These are phyloP conservation scores for Arctostaphylos glauca DNA, from an alignment of 148 eudicot genomes.

Conservation along the genomic window DNA sequence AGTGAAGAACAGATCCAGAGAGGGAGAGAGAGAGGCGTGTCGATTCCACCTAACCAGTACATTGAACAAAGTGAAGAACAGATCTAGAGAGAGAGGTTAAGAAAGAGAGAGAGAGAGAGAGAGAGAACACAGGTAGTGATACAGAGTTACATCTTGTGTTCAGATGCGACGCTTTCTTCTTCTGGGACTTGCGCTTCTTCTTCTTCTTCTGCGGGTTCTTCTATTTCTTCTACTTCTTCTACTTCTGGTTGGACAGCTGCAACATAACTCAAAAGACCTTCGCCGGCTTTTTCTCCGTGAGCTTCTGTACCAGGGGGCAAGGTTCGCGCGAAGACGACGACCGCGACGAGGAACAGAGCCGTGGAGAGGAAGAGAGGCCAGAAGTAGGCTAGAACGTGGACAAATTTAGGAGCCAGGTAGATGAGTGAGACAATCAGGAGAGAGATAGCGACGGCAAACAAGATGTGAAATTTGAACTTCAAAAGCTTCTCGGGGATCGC, in stretches of 20 bases:
- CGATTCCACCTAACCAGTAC: not conserved
- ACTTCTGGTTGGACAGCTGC: slow-evolving; percentile 42
- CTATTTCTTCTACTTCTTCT: slow-evolving; percentile 4
- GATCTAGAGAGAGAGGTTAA: not conserved
- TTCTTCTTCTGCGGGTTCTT: not conserved
- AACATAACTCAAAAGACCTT: slow-evolving; percentile 64
- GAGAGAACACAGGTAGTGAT: not conserved
- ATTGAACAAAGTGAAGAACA: not conserved
- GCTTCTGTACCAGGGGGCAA: slow-evolving; percentile 46
- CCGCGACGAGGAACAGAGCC: slow-evolving; percentile 62
- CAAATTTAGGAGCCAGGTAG: slow-evolving; percentile 45
- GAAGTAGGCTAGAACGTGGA: slow-evolving; percentile 54
- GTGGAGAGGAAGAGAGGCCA: slow-evolving; percentile 82
- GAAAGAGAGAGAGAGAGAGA: not conserved
- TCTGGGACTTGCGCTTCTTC: not conserved
- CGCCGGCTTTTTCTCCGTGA: slow-evolving; percentile 64
- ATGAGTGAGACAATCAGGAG: slow-evolving; percentile 20
- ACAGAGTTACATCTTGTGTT: slow-evolving; percentile 5
- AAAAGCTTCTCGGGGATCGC: slow-evolving; percentile 56
- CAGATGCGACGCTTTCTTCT: slow-evolving; percentile 18
- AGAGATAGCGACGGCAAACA: slow-evolving; percentile 25
- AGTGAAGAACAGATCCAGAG: too few relatives aligned
- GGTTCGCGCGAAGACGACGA: slow-evolving; percentile 49
- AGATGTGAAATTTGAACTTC: slow-evolving; percentile 48
- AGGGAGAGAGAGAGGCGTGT: not conserved